These are phyloP conservation scores for Allomyces macrogynus DNA, from an alignment of 192 early-diverging fungal genomes.

Conservation along the genomic window DNA sequence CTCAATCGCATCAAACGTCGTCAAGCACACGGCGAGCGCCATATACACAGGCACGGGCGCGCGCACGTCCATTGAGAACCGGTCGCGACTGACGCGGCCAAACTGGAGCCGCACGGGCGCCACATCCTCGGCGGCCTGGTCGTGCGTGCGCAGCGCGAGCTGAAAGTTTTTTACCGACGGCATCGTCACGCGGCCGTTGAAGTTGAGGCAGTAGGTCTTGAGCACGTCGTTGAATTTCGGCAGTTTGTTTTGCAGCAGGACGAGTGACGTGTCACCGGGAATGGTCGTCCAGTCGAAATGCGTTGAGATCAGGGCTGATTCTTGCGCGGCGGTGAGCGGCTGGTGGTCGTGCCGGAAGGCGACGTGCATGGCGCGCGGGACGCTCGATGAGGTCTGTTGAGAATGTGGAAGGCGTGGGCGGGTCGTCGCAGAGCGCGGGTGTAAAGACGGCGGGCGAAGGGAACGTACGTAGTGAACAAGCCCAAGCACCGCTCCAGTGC, in stretches of 20 bases:
- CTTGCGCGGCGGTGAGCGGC: not conserved
- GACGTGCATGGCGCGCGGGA: not conserved
- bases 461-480: not conserved
- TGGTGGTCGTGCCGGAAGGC: not conserved
- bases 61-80: not conserved
- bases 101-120: not conserved
- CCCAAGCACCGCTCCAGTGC: not conserved
- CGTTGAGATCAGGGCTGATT: not conserved
- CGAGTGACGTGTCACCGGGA: not conserved
- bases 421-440: not conserved
- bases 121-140: not conserved
- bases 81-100: not conserved
- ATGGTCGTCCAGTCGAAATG: not conserved
- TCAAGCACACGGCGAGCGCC: not conserved
- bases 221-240: not conserved
- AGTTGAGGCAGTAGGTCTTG: not conserved
- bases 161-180: not conserved
- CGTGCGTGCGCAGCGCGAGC: not conserved
- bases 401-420: not conserved
- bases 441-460: not conserved
- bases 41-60: not conserved
- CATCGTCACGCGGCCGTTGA: not conserved
- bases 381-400: not conserved
- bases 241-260: not conserved
- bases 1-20: not conserved